Conservation (phyloP, 768 basidiomycete species). For the Boletus vermiculosoides region DNA sequence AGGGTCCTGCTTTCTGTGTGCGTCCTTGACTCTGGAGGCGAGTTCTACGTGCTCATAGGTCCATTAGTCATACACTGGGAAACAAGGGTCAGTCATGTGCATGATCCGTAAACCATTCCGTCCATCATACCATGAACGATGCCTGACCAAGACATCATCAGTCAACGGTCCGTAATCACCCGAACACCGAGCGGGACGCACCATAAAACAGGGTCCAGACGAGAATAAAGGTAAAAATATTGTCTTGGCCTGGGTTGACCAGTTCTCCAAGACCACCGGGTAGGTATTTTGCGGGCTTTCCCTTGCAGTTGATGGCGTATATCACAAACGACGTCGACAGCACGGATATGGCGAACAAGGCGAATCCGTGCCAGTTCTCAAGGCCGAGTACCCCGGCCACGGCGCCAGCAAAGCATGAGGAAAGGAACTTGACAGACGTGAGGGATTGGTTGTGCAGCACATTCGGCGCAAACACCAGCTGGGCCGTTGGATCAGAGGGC, state of each 20-base stretch:
- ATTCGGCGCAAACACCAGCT: conserved; percentile 67
- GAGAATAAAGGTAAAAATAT: conserved; percentile 85
- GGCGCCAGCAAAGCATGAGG: conserved; percentile 83
- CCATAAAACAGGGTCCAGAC: conserved; percentile 95
- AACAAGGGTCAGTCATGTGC: conserved; percentile 17
- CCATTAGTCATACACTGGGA: conserved; percentile 41
- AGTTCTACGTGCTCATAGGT: not conserved
- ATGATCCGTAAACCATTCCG: not conserved
- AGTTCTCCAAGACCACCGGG: conserved; percentile 65
- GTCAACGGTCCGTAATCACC: not conserved
- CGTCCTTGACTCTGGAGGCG: not conserved
- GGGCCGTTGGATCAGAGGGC: conserved; percentile 47
- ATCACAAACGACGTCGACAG: conserved; percentile 66
- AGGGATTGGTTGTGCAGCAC: conserved; percentile 61
- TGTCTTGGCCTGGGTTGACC: conserved; percentile 85
- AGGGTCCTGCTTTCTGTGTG: not conserved
- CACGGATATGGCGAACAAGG: conserved; percentile 68
- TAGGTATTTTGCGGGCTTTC: conserved; percentile 60
- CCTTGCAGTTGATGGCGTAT: conserved; percentile 68
- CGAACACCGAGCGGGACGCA: conserved; percentile 36
- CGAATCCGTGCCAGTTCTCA: conserved; percentile 81
- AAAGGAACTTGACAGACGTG: conserved; percentile 72
- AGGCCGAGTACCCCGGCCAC: conserved; percentile 88
- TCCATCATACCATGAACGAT: conserved; percentile 46
- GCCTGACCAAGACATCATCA: conserved; percentile 28